Evolutionary conservation across 345 rosid genomes (phyloP).

Genomic region (Sisymbrium altissimum): DNA sequence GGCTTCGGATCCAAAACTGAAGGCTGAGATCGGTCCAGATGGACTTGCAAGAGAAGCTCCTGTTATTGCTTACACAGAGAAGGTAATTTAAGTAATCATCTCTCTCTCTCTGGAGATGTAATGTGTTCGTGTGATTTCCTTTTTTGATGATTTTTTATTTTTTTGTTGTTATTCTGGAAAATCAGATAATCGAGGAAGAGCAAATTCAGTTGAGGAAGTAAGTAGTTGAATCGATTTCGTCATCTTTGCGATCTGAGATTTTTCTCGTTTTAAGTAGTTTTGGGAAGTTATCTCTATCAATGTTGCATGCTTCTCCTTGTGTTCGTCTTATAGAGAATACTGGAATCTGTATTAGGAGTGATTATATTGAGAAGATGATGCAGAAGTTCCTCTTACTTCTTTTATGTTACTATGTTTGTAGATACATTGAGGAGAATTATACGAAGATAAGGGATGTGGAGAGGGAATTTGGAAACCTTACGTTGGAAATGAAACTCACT

Average conservation of each 20-base stretch:
- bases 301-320: too few species aligned
- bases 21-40: constrained; percentile 82
- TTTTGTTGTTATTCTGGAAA: background rate
- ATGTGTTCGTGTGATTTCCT: background rate
- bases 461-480: constrained; percentile 66
- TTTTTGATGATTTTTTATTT: background rate
- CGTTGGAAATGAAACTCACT: constrained; percentile 93
- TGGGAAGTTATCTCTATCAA: too few species aligned
- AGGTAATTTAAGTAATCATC: constrained; percentile 35
- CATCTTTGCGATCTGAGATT: too few species aligned
- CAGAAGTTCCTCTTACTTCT: background rate
- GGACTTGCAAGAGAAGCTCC: constrained; percentile 85
- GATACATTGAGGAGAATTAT: constrained; percentile 87
- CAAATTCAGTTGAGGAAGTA: constrained; percentile 84
- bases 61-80: constrained; percentile 86
- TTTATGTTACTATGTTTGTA: constrained; percentile 18
- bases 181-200: constrained; percentile 79
- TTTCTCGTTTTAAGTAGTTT: too few species aligned
- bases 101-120: constrained; percentile 2
- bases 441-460: constrained; percentile 83
- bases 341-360: too few species aligned
- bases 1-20: constrained; percentile 63
- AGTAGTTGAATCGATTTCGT: too few species aligned
- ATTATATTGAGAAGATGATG: background rate
- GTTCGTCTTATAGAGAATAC: too few species aligned